Conservation (phyloP, 148 eudicot genomes). For the Diospyros kaki region DNA sequence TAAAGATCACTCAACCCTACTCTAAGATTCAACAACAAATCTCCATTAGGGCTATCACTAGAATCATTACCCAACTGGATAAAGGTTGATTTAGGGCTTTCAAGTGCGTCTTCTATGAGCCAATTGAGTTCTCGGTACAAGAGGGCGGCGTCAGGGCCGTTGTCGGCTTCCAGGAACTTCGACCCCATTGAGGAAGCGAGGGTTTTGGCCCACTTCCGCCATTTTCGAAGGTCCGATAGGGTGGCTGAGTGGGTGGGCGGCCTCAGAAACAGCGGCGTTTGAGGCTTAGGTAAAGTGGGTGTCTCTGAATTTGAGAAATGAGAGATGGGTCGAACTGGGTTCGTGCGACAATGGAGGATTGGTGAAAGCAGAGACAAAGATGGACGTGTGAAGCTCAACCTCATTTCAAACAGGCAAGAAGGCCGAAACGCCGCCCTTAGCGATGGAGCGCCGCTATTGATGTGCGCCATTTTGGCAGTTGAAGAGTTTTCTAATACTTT, state of each 20-base stretch:
- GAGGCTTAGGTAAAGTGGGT: conserved; percentile 39
- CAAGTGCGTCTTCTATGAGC: conserved; percentile 72
- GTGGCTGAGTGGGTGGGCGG: conserved; percentile 55
- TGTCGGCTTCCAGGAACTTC: conserved; percentile 42
- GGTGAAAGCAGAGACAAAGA: too few relatives aligned
- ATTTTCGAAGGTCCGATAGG: conserved; percentile 47
- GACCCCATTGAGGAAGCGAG: conserved; percentile 49
- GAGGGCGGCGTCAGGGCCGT: conserved; percentile 55
- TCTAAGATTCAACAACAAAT: conserved; percentile 29
- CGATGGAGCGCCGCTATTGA: too few relatives aligned
- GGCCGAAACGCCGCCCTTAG: too few relatives aligned
- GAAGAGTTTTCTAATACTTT: too few relatives aligned
- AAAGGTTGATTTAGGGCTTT: conserved; percentile 28
- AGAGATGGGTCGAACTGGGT: conserved; percentile 22
- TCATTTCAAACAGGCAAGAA: too few relatives aligned
- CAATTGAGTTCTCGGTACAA: conserved; percentile 74
- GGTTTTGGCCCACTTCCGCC: conserved; percentile 67
- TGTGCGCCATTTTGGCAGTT: too few relatives aligned
- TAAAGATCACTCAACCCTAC: conserved; percentile 54
- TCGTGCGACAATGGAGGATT: too few relatives aligned
- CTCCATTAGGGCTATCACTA: background rate
- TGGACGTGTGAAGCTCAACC: too few relatives aligned
- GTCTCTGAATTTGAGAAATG: conserved; percentile 19
- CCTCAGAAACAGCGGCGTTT: conserved; percentile 64
- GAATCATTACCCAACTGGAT: conserved; percentile 18